Base-by-base conservation (phyloP, 495 filamentous ascomycete genomes). In the Hypoxylon intermedium region DNA sequence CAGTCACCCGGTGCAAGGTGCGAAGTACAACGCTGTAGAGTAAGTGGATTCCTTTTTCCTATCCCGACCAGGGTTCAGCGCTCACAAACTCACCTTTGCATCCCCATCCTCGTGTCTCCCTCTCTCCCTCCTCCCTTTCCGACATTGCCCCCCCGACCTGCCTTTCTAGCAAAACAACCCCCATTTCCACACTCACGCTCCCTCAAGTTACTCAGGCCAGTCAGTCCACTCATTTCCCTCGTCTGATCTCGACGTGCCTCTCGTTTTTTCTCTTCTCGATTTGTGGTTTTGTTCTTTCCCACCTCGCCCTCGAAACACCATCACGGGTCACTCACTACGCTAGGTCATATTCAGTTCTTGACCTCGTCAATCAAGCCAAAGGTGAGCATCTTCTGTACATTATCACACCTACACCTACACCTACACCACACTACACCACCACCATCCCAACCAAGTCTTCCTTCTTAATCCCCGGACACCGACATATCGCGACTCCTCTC, bases 211-310 rank as follows among this genome's bases (percentile, higher is more conserved):
- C 62, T 60, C 56, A 65, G 62, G 62, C 62, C 55, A 65, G 62
- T 65, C 62, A 65, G 62, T 65, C 62, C 62, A 65, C 62, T 65
- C 62, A 56, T 65, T 65, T 65, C 59, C 62, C 62, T 65, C 62
- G 62, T 65, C 62, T 52, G 62, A 65, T 65, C 55, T 65, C 62
- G 62, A 65, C 62, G 62, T 65, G 62, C 50, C 62, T 65, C 62
- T 65, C 62, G 45, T 60, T 65, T 65, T 58, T 65, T 49, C 48
- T 63, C 44, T 52, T 65, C 46, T 65, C 38, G 60, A 55, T 59
- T 65, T 53, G 61, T 56, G 43, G 16, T 60, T 65, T 59, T 60
- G 51, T 52, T 55, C 34, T 49, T 65, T 52, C 50, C 53, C 48
- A 30, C 48, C 21, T 42, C 15, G 24, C 23, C 34, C 50, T 24